These are phyloP conservation scores for Debaryomyces sp. DNA, from an alignment of 1,139 yeast species.

Conservation along the genomic window DNA sequence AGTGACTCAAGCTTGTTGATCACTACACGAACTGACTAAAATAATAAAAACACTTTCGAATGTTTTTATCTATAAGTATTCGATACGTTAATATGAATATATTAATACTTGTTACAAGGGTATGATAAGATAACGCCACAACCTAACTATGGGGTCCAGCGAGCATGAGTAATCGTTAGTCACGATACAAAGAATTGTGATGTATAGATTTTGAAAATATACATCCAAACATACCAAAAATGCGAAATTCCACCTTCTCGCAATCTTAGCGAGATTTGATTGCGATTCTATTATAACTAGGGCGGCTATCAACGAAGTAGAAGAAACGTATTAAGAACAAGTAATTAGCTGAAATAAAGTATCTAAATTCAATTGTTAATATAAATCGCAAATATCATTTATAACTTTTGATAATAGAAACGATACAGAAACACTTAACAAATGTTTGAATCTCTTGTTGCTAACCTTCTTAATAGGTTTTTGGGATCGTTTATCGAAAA, in stretches of 20 bases:
- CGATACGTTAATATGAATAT: neutral
- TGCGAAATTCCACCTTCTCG: neutral
- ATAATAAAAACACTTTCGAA: neutral
- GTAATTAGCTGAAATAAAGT: neutral
- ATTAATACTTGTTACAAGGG: neutral
- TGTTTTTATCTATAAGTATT: slow-evolving; percentile 1
- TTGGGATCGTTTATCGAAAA: slow-evolving; percentile 83
- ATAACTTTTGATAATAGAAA: neutral
- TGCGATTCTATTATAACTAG: neutral
- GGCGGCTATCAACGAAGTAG: neutral
- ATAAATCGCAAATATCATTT: neutral
- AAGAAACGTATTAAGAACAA: neutral
- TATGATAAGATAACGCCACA: slow-evolving; percentile 4
- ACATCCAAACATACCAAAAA: neutral
- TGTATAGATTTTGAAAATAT: neutral
- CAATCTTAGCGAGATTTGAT: neutral
- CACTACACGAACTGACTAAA: neutral
- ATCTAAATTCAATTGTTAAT: neutral
- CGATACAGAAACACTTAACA: neutral
- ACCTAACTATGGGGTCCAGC: slow-evolving; percentile 1
- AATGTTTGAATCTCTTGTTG: slow-evolving; percentile 63
- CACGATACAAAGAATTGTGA: neutral
- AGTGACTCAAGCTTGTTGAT: neutral
- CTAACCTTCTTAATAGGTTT: slow-evolving; percentile 54
- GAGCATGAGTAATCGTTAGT: slow-evolving; percentile 4